Evolutionary conservation across 2,329 filamentous ascomycete species (phyloP).

Genomic region (Fusarium sp.): DNA sequence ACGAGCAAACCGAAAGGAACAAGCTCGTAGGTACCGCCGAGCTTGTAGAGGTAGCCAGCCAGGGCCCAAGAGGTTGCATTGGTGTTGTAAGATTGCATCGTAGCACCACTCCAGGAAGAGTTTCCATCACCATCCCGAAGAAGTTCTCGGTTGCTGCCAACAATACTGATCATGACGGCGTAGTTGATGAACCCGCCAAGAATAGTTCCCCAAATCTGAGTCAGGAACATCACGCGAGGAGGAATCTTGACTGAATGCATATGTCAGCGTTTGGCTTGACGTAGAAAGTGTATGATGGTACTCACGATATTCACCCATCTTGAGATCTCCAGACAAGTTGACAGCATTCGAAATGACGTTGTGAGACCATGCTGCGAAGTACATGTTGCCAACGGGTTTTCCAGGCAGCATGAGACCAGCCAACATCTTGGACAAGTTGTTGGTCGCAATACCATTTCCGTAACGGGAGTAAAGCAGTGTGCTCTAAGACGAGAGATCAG

Average conservation of each 20-base stretch:
- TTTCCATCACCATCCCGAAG: constrained; percentile 59
- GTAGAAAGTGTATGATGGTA: neutral
- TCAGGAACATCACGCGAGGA: constrained; percentile 65
- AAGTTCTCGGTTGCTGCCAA: constrained; percentile 59
- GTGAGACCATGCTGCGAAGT: constrained; percentile 69
- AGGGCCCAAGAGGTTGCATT: constrained; percentile 62
- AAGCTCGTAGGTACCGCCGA: constrained; percentile 55
- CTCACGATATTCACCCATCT: constrained; percentile 68
- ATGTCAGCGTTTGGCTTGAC: constrained; percentile 26
- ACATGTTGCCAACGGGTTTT: constrained; percentile 66
- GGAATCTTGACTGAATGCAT: constrained; percentile 62
- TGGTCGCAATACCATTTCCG: constrained; percentile 68
- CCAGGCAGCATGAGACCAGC: constrained; percentile 63
- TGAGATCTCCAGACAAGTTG: constrained; percentile 63
- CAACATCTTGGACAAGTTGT: constrained; percentile 68
- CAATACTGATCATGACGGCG: constrained; percentile 66
- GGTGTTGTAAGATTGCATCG: constrained; percentile 61
- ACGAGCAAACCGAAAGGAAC: constrained; percentile 63
- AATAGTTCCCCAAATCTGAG: constrained; percentile 66
- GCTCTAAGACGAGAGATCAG: constrained; percentile 52
- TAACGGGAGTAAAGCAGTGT: constrained; percentile 62
- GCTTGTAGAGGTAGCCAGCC: constrained; percentile 63
- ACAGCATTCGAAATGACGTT: constrained; percentile 64
- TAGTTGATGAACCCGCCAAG: constrained; percentile 66
- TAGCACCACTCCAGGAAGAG: constrained; percentile 64